Base-by-base conservation (phyloP, 1,139 yeast species). In the Geotrichum restrictum region DNA sequence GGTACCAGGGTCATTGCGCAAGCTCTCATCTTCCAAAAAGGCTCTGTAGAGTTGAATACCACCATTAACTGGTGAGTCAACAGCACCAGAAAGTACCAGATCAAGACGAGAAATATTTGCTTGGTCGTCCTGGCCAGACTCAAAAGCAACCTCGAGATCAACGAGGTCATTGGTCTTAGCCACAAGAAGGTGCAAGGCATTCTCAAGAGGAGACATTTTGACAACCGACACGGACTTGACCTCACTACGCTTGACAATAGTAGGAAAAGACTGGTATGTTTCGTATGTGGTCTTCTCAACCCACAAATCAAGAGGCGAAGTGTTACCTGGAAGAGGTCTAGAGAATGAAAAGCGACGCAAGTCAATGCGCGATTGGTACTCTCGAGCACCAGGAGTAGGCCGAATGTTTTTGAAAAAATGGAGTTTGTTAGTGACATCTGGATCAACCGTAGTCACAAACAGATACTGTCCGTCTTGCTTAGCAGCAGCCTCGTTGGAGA, bases 61-160 rank as follows among this genome's bases (percentile, higher is more conserved):
- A 36, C 96, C 96, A 66, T 88, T 88, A 10, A 88, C 94, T 3
- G 96, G 96, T 0, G 96, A 82, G 64, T 88, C 95, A 54, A 88
- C 93, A 0, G 96, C 87, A 46, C 96, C 96, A 0, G 93, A 80
- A 52, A 88, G 74, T 60, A 82, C 83, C 69, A 95, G 76, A 10
- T 93, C 85, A 55, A 88, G 74, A 64, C 83, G 91, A 4, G 68
- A 60, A 11, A 62, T 57, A 4, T 59, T 57, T 24, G 64, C 78
- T 76, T 68, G 85, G 78, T 54, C 80, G 66, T 8, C 82, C 69
- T 69, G 55, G 59, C 80, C 71, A 3, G 81, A 76, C 60, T 77
- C 77, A 59, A 84, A 78, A 71, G 80, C 71, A 60, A 80, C 78
- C 67, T 86, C 94, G 49, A 85, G 70, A 60, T 82, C 85, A 45